These are phyloP conservation scores for Penicillium sp. DNA, from an alignment of 2,329 filamentous ascomycete species.

Conservation along the genomic window DNA sequence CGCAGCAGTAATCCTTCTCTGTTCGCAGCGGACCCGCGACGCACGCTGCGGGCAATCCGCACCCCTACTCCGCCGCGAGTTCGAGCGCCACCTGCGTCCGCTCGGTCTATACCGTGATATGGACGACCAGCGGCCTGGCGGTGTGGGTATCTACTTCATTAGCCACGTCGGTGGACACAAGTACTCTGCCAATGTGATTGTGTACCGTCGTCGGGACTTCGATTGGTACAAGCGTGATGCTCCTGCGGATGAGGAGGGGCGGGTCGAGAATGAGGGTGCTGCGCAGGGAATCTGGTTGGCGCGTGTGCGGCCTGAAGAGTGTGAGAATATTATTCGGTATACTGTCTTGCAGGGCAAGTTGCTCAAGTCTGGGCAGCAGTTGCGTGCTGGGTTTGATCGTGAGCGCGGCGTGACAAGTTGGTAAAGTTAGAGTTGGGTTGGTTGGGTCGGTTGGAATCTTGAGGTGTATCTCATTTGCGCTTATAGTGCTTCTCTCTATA, in stretches of 20 bases:
- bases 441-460: neutral
- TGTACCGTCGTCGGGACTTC: constrained; percentile 67
- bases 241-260: constrained; percentile 25
- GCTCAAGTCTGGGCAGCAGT: constrained; percentile 80
- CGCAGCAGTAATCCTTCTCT: constrained; percentile 83
- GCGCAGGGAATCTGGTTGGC: constrained; percentile 93
- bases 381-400: constrained; percentile 89
- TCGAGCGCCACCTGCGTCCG: constrained; percentile 83
- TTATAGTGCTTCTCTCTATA: neutral
- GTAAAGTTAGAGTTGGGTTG: constrained; percentile 49
- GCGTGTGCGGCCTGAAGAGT: constrained; percentile 80
- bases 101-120: constrained; percentile 82
- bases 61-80: constrained; percentile 80
- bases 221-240: constrained; percentile 37
- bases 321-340: constrained; percentile 85
- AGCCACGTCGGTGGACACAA: constrained; percentile 96
- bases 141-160: constrained; percentile 95
- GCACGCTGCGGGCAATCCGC: constrained; percentile 92
- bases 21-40: constrained; percentile 91
- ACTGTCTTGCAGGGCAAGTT: constrained; percentile 93
- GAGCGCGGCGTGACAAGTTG: constrained; percentile 79
- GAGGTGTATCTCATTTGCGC: neutral
- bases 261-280: constrained; percentile 57
- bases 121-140: constrained; percentile 83
- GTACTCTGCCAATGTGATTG: constrained; percentile 89